A percentile compares a stretch with the other conserved stretches of the same genome.
These are phyloP conservation scores for Dictyostelium brefeldianum DNA, from an alignment of 78 protist species.

Conservation along the genomic window DNA sequence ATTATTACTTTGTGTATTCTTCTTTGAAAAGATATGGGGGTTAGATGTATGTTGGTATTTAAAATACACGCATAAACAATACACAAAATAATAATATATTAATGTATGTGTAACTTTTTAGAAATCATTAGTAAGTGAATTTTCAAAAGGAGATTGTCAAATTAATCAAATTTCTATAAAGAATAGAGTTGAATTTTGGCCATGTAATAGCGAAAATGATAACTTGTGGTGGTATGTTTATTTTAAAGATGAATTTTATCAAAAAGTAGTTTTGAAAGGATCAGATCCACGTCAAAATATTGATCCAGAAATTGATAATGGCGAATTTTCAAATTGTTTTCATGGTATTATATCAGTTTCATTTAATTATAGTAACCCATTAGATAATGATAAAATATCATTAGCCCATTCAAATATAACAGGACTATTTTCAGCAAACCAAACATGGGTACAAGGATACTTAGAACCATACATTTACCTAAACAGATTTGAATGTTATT, in stretches of 20 bases:
- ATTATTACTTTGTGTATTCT: neutral
- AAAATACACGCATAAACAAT: too few species aligned
- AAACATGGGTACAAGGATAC: neutral
- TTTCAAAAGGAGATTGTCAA: neutral
- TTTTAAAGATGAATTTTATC: neutral
- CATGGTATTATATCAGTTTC: neutral
- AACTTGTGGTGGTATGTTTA: slow-evolving; percentile 9
- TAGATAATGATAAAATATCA: neutral
- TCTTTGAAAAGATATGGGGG: neutral
- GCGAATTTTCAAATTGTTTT: neutral
- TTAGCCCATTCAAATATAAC: neutral
- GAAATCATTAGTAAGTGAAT: neutral
- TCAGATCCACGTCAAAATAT: neutral
- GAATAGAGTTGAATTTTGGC: neutral
- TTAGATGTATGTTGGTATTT: neutral
- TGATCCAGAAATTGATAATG: neutral
- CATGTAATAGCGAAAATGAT: slow-evolving; percentile 4
- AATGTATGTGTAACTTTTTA: too few species aligned
- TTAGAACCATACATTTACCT: neutral
- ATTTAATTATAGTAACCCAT: neutral
- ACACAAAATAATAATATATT: too few species aligned
- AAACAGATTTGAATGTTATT: neutral
- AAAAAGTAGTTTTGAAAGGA: neutral
- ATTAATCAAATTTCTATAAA: neutral
- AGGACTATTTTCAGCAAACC: neutral